phyloP scores from a whole-genome alignment of 1,284 basidiomycete genomes.

The Bjerkandera adusta region DNA sequence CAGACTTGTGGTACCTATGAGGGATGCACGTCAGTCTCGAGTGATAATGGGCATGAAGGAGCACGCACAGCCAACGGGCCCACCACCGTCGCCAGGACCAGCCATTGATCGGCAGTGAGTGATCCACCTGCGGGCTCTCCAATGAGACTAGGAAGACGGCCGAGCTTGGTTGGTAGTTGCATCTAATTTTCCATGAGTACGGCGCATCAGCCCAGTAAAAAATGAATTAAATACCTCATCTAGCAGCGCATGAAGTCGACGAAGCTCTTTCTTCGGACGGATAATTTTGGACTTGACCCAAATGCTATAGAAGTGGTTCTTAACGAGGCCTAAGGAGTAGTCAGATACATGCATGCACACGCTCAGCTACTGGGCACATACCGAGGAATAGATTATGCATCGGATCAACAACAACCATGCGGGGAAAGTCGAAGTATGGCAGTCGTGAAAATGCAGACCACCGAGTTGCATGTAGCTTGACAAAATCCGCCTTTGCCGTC shows the following conservation, averaged over 20 bases:
- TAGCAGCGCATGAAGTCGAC: slow-evolving; percentile 25
- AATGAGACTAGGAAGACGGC: slow-evolving; percentile 28
- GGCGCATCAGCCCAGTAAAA: not conserved
- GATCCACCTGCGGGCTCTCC: slow-evolving; percentile 34
- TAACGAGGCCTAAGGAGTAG: slow-evolving; percentile 31
- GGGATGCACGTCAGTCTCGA: not conserved
- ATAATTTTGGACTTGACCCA: slow-evolving; percentile 30
- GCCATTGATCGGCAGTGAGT: slow-evolving; percentile 35
- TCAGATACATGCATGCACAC: no score
- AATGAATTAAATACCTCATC: slow-evolving; percentile 16
- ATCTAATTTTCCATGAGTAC: slow-evolving; percentile 15
- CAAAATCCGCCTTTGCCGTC: slow-evolving; percentile 19
- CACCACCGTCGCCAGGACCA: slow-evolving; percentile 24
- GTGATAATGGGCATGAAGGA: not conserved
- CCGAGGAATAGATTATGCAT: slow-evolving; percentile 32
- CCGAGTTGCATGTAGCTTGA: slow-evolving; percentile 18
- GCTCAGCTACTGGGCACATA: no score
- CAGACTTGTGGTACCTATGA: not conserved
- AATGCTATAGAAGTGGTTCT: slow-evolving; percentile 33
- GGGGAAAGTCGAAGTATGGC: slow-evolving; percentile 27
- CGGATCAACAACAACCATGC: slow-evolving; percentile 27
- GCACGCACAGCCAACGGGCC: slow-evolving; percentile 27
- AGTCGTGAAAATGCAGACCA: slow-evolving; percentile 25
- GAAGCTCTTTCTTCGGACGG: slow-evolving; percentile 23
- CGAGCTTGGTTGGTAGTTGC: slow-evolving; percentile 20